phyloP scores from a whole-genome alignment of 2,329 filamentous ascomycete species.

The Neofusicoccum parvum region DNA sequence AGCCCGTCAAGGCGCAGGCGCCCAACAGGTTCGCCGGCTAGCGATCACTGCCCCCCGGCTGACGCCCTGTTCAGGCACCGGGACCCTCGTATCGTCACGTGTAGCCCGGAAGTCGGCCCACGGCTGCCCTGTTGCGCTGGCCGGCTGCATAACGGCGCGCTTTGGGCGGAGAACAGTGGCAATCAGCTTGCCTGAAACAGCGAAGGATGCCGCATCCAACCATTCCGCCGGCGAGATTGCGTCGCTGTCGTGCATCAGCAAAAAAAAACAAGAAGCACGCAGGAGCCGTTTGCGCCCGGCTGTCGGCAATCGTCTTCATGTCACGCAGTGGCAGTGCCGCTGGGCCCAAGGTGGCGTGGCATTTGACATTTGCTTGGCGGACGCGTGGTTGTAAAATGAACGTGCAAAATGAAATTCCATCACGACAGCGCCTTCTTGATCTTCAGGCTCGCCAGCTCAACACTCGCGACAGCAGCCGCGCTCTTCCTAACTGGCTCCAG shows the following conservation, averaged over 20 bases:
- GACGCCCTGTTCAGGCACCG: slow-evolving; percentile 6
- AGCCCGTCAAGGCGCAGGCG: neutral
- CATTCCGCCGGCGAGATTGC: neutral
- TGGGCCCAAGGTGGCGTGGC: neutral
- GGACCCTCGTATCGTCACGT: neutral
- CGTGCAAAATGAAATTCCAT: neutral
- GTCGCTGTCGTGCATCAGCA: neutral
- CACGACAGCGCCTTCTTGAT: slow-evolving; percentile 7
- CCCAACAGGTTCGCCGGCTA: slow-evolving; percentile 1
- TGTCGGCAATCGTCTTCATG: neutral
- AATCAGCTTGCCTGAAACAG: slow-evolving; percentile 18
- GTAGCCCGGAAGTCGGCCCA: slow-evolving; percentile 6
- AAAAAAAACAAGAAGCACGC: neutral
- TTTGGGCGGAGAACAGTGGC: slow-evolving; percentile 4
- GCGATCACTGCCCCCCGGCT: slow-evolving; percentile 13
- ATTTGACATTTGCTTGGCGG: neutral
- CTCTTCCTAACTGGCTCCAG: slow-evolving; percentile 11
- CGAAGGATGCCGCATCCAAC: slow-evolving; percentile 13
- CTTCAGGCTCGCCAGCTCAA: neutral
- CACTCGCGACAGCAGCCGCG: neutral
- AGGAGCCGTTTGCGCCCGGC: neutral
- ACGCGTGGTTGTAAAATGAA: neutral
- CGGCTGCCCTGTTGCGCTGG: neutral
- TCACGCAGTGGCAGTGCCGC: neutral
- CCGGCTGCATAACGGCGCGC: neutral